Evolutionary conservation across 139 green algal species (phyloP).

Genomic region (Tetradesmus obliquus): DNA sequence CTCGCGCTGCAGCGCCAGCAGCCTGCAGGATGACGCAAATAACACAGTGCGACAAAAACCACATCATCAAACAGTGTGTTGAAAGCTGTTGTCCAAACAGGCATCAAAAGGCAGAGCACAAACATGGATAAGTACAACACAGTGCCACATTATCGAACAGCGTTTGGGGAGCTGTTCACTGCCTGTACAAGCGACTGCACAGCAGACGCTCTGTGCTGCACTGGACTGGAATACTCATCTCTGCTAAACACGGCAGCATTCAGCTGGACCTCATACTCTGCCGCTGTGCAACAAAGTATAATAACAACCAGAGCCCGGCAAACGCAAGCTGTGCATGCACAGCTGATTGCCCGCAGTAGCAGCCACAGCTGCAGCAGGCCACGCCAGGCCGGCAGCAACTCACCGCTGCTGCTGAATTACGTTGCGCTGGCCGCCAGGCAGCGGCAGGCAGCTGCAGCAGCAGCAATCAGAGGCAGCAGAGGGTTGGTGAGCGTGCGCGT

Average conservation of each 20-base stretch:
- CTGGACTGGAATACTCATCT: not conserved
- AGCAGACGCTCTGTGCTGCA: no score
- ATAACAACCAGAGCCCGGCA: no score
- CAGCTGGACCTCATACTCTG: no score
- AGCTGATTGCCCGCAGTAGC: no score
- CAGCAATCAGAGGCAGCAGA: not conserved
- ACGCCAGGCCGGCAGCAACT: not conserved
- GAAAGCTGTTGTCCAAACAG: not conserved
- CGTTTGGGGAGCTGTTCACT: no score
- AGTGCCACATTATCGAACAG: not conserved
- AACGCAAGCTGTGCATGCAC: no score
- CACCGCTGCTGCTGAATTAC: not conserved
- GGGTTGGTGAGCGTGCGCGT: no score
- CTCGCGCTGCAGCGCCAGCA: conserved; percentile 31
- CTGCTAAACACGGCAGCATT: not conserved
- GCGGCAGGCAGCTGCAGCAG: not conserved
- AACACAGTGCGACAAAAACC: not conserved
- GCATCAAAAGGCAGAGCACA: not conserved
- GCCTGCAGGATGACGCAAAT: conserved; percentile 2
- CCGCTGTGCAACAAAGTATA: no score
- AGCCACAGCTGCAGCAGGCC: no score
- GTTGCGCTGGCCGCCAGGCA: not conserved
- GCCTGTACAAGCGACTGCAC: no score
- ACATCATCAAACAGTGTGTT: not conserved
- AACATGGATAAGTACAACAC: not conserved